phyloP scores from a whole-genome alignment of 1,284 basidiomycete species.

The Ceratobasidium sp. region DNA sequence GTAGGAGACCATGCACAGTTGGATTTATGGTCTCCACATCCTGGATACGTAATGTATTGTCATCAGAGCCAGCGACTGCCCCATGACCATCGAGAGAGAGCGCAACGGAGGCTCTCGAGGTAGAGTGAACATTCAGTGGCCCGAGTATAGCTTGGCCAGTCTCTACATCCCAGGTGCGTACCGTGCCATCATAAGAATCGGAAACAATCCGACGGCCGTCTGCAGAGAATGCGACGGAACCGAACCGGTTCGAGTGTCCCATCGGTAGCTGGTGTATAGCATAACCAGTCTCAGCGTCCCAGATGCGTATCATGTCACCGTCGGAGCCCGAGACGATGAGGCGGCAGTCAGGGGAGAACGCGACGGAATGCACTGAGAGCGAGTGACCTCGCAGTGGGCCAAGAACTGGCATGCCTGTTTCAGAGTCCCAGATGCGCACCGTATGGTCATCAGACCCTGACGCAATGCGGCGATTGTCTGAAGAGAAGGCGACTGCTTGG shows the following conservation, averaged over 20 bases:
- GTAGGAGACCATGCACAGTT: background rate
- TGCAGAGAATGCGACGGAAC: background rate
- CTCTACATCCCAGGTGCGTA: background rate
- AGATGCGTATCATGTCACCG: conserved; percentile 21
- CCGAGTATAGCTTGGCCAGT: too few relatives aligned
- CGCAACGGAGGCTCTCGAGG: background rate
- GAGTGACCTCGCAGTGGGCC: conserved; percentile 19
- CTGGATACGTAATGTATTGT: background rate
- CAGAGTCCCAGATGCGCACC: conserved; percentile 31
- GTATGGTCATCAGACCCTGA: conserved; percentile 28
- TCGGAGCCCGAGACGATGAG: conserved; percentile 13
- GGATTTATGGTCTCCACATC: background rate
- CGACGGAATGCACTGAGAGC: background rate
- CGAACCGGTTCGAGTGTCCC: background rate
- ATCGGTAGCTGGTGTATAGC: background rate
- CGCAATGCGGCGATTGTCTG: conserved; percentile 9
- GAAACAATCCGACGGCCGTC: background rate
- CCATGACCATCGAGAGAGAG: background rate
- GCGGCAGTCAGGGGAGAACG: conserved; percentile 34
- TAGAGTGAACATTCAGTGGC: background rate
- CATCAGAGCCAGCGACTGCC: background rate
- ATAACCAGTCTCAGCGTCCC: background rate
- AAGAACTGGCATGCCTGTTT: background rate
- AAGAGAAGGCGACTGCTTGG: conserved; percentile 12
- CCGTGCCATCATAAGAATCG: background rate